Evolutionary conservation across 2,329 filamentous ascomycete genomes (phyloP).

Genomic region (Pseudocercospora eumusae): DNA sequence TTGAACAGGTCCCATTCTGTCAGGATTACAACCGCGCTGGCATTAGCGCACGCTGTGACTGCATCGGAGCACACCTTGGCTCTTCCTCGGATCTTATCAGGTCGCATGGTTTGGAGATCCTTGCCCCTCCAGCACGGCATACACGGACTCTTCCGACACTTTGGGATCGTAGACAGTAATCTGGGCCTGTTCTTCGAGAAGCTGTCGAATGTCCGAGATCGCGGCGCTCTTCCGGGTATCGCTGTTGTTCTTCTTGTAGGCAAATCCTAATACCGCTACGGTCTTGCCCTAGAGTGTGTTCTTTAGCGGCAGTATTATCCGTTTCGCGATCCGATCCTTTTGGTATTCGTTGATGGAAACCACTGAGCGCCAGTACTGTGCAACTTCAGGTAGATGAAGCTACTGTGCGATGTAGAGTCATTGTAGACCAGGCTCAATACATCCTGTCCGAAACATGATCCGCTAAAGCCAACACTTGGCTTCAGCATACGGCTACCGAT

Average conservation of each 20-base stretch:
- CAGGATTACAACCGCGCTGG: slow-evolving; percentile 36
- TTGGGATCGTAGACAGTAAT: slow-evolving; percentile 68
- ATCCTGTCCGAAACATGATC: slow-evolving; percentile 79
- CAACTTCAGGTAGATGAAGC: slow-evolving; percentile 68
- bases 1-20: slow-evolving; percentile 38
- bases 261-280: slow-evolving; percentile 69
- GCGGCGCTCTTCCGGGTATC: slow-evolving; percentile 73
- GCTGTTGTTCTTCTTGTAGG: slow-evolving; percentile 77
- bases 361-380: slow-evolving; percentile 72
- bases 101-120: neutral
- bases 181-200: slow-evolving; percentile 64
- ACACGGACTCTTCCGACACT: slow-evolving; percentile 16
- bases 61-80: slow-evolving; percentile 33
- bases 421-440: slow-evolving; percentile 70
- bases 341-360: slow-evolving; percentile 75
- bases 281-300: slow-evolving; percentile 70
- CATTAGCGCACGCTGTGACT: slow-evolving; percentile 35
- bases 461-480: slow-evolving; percentile 74
- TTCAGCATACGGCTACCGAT: slow-evolving; percentile 73
- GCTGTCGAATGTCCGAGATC: slow-evolving; percentile 64
- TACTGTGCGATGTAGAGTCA: no score
- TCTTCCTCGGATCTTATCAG: neutral
- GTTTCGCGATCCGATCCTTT: slow-evolving; percentile 45
- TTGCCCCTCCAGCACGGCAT: neutral
- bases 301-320: slow-evolving; percentile 60